Evolutionary conservation across 2,329 filamentous ascomycete species (phyloP), one percentile per base, ranked within the genome.

Genomic region (Cladosporium sphaerospermum): DNA sequence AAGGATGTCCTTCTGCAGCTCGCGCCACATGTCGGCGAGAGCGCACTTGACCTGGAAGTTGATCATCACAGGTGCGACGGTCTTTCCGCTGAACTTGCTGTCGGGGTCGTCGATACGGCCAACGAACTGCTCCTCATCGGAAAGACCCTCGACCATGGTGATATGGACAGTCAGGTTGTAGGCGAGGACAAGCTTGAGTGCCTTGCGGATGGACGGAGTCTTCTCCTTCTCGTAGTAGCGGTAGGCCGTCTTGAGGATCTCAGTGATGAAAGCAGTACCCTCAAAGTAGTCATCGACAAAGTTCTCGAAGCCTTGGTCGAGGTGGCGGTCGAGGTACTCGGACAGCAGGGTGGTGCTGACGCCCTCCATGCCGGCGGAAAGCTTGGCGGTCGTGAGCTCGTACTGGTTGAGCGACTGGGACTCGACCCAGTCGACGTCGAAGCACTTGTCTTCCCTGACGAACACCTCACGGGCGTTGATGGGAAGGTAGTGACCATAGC

Each of bases 11-110:
- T 95, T 95, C 71, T 96, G 91, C 54, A 97, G 78, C 71, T 96
- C 91, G 60, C 92, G 90, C 92, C 92, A 97, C 89, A 96, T 95
- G 66, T 95, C 90, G 60, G 91, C 92, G 74, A 97, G 85, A 52
- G 91, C 91, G 65, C 88, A 93, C 81, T 97, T 97, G 78, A 97
- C 90, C 76, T 96, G 89, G 82, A 96, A 96, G 78, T 96, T 97
- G 81, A 97, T 95, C 91, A 97, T 95, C 68, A 96, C 91, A 10
- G 92, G 92, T 13, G 92, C 92, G 58, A 96, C 84, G 34, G 86
- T 91, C 77, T 92, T 92, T 66, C 91, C 91, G 63, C 81, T 86
- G 78, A 86, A 96, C 69, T 89, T 93, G 60, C 89, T 95, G 51
- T 85, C 82, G 64, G 88, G 83, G 64, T 93, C 88, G 48, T 92